These are phyloP conservation scores for Oryza officinalis DNA, from an alignment of 176 grass and related monocot genomes.

Conservation along the genomic window DNA sequence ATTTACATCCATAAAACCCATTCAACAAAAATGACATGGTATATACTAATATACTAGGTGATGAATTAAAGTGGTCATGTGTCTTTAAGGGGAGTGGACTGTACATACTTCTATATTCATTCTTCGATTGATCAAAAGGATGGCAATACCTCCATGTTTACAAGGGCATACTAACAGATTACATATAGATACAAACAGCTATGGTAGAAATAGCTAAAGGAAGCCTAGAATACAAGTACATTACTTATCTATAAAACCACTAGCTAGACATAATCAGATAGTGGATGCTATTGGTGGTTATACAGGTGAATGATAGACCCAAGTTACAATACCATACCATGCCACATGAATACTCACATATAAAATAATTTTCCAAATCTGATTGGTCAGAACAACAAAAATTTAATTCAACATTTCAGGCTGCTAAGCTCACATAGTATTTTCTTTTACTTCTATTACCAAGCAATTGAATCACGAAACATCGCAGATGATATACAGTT, in stretches of 20 bases:
- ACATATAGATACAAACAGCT: not conserved
- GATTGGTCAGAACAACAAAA: conserved; percentile 5
- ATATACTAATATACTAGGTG: not conserved
- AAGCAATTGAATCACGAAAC: not conserved
- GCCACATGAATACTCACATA: not conserved
- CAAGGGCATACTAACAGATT: not conserved
- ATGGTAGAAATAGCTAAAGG: not conserved
- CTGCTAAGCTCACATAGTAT: not conserved
- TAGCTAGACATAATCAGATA: not conserved
- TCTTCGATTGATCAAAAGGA: not conserved
- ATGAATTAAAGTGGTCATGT: not conserved
- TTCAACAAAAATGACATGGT: not conserved
- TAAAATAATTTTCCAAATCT: not conserved
- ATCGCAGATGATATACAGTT: not conserved
- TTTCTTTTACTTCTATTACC: not conserved
- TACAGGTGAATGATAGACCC: not conserved
- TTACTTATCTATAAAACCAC: not conserved
- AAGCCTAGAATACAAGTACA: not conserved
- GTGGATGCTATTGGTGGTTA: not conserved
- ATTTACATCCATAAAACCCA: not conserved
- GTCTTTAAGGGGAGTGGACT: not conserved
- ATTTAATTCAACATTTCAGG: not conserved
- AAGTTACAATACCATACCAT: not conserved
- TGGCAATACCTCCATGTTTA: not conserved
- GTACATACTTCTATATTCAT: not conserved